Evolutionary conservation across 73 alveolate genomes (phyloP).

Genomic region (Durusdinium trenchii): DNA sequence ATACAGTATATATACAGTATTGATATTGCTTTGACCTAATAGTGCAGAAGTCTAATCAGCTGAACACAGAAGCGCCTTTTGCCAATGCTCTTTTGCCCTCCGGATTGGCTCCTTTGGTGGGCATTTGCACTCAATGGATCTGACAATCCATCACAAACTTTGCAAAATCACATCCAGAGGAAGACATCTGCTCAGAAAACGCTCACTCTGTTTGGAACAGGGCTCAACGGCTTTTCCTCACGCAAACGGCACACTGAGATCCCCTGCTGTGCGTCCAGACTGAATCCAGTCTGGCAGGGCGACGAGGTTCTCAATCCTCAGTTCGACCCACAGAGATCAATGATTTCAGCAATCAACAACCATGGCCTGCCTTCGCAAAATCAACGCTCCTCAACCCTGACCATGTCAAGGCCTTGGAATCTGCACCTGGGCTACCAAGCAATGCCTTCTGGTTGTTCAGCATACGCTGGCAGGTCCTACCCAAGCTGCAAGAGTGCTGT

Average conservation of each 20-base stretch:
- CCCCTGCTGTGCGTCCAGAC: slow-evolving; percentile 60
- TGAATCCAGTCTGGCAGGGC: slow-evolving; percentile 79
- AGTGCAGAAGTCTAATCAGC: no score
- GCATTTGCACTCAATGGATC: background rate
- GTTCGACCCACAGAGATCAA: background rate
- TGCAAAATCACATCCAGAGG: background rate
- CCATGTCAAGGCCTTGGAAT: background rate
- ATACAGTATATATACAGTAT: no score
- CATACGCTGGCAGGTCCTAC: slow-evolving; percentile 94
- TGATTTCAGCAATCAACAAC: background rate
- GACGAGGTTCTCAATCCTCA: slow-evolving; percentile 58
- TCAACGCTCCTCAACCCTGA: background rate
- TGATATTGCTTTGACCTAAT: no score
- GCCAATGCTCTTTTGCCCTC: slow-evolving; percentile 83
- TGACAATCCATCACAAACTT: background rate
- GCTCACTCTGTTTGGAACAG: background rate
- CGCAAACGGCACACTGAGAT: background rate
- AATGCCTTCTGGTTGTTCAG: slow-evolving; percentile 79
- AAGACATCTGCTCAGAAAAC: background rate
- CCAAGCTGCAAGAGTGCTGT: no score
- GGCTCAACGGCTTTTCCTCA: background rate
- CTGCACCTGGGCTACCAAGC: slow-evolving; percentile 23
- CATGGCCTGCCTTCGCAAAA: background rate
- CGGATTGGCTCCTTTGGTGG: slow-evolving; percentile 40
- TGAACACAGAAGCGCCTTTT: slow-evolving; percentile 6